phyloP scores from a whole-genome alignment of 2,329 filamentous ascomycete species.

The Stenocarpella maydis region DNA sequence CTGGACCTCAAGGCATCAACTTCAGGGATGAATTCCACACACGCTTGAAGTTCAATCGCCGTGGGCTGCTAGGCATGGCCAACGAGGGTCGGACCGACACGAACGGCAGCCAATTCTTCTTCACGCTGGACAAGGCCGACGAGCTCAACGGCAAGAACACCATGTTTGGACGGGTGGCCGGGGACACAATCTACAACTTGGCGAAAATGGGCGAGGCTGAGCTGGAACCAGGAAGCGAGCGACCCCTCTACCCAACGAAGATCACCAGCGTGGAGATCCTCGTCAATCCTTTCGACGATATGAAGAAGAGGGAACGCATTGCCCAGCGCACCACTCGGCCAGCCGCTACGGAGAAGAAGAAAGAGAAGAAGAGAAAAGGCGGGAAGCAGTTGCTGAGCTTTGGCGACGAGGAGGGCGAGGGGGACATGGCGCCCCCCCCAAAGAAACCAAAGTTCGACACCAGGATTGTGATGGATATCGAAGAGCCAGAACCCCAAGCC shows the following conservation, averaged over 20 bases:
- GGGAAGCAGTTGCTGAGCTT: conserved; percentile 83
- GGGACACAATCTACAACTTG: conserved; percentile 95
- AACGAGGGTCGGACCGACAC: conserved; percentile 81
- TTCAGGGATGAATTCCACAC: conserved; percentile 91
- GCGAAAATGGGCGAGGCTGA: conserved; percentile 93
- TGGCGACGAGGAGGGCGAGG: conserved; percentile 72
- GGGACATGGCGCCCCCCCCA: conserved; percentile 62
- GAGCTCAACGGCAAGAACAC: conserved; percentile 92
- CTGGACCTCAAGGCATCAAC: conserved; percentile 65
- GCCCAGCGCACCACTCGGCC: conserved; percentile 59
- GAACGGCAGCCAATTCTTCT: conserved; percentile 97
- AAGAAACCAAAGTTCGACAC: conserved; percentile 85
- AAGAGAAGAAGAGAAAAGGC: conserved; percentile 75
- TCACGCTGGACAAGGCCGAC: conserved; percentile 84
- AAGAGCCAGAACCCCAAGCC: conserved; percentile 40
- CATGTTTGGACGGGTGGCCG: conserved; percentile 89
- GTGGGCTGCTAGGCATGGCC: conserved; percentile 94
- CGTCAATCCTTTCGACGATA: conserved; percentile 83
- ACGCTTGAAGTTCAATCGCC: conserved; percentile 88
- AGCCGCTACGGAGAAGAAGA: conserved; percentile 55
- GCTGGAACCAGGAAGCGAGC: conserved; percentile 78
- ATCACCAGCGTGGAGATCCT: conserved; percentile 78
- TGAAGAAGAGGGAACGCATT: conserved; percentile 73
- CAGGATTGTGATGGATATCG: conserved; percentile 70
- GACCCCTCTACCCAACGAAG: conserved; percentile 85